phyloP scores from a whole-genome alignment of 176 grass and related monocot species.

The Hsuehochloa calcarea region DNA sequence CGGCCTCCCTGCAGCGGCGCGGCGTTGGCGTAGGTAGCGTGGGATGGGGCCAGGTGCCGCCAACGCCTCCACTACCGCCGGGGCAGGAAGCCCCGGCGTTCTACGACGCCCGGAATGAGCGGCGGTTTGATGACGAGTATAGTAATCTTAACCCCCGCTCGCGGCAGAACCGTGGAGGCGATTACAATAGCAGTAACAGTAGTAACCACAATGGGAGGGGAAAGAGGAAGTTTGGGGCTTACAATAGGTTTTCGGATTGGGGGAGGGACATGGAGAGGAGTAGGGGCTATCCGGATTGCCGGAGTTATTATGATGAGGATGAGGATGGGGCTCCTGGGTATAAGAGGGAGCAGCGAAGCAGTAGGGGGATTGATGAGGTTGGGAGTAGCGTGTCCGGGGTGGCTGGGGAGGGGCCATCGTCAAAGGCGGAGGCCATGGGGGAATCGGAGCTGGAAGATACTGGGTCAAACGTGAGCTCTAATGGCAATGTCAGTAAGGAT shows the following conservation, averaged over 20 bases:
- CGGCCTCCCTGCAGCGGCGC: constrained; percentile 47
- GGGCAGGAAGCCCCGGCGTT: constrained; percentile 16
- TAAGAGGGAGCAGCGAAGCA: constrained; percentile 44
- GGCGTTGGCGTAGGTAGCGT: background rate
- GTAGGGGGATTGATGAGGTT: constrained; percentile 53
- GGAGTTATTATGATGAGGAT: constrained; percentile 55
- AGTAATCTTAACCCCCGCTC: constrained; percentile 25
- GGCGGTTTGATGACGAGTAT: constrained; percentile 55
- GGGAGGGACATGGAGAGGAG: constrained; percentile 57
- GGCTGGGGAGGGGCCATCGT: constrained; percentile 44
- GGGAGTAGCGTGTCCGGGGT: constrained; percentile 72
- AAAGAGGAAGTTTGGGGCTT: constrained; percentile 57
- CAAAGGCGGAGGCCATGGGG: constrained; percentile 52
- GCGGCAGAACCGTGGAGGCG: constrained; percentile 10
- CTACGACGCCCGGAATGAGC: constrained; percentile 27
- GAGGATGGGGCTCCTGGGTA: constrained; percentile 56
- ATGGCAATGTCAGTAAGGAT: constrained; percentile 45
- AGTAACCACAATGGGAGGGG: constrained; percentile 51
- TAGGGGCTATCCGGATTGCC: constrained; percentile 49
- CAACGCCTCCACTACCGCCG: constrained; percentile 4
- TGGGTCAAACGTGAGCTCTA: constrained; percentile 75
- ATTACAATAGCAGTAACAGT: constrained; percentile 22
- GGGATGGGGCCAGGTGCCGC: constrained; percentile 33
- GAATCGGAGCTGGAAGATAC: constrained; percentile 83
- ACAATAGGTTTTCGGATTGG: constrained; percentile 62